Percentiles rank a stretch among this genome's conserved stretches.
Conservation (phyloP, 2,329 filamentous ascomycete genomes). For the Neonectria magnoliae region DNA sequence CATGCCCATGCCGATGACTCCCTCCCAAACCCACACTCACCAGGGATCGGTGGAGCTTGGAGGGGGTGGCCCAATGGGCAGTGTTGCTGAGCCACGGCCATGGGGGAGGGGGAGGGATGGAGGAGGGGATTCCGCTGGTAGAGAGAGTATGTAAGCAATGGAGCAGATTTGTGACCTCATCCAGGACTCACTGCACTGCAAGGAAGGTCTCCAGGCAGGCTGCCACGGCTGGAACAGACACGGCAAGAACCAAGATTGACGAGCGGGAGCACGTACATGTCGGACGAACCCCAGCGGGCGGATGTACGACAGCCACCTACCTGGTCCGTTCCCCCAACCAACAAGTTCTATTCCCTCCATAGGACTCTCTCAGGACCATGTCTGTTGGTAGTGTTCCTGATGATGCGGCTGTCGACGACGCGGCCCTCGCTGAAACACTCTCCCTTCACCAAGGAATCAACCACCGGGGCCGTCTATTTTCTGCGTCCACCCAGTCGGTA, state of each 20-base stretch:
- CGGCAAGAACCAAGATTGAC: neutral
- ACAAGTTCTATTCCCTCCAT: constrained; percentile 14
- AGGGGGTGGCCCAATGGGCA: constrained; percentile 15
- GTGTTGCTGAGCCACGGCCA: constrained; percentile 20
- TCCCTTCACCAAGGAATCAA: neutral
- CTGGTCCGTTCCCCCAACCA: neutral
- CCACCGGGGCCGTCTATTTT: constrained; percentile 20
- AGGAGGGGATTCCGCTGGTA: too few species aligned
- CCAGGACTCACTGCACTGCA: neutral
- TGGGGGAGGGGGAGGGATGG: too few species aligned
- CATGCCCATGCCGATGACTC: constrained; percentile 39
- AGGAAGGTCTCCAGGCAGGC: constrained; percentile 6
- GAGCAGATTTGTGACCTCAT: too few species aligned
- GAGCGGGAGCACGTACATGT: neutral
- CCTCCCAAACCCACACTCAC: constrained; percentile 18
- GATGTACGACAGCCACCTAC: neutral
- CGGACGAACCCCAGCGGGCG: neutral
- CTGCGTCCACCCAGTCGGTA: constrained; percentile 11
- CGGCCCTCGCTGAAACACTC: constrained; percentile 37
- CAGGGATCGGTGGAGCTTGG: neutral
- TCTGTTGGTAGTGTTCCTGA: constrained; percentile 14
- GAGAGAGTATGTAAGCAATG: too few species aligned
- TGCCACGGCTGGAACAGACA: constrained; percentile 3
- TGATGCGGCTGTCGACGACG: constrained; percentile 28
- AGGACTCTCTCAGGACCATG: constrained; percentile 26